These are phyloP conservation scores for Circinella umbellata DNA, from an alignment of 371 early-diverging fungal species.

Conservation along the genomic window DNA sequence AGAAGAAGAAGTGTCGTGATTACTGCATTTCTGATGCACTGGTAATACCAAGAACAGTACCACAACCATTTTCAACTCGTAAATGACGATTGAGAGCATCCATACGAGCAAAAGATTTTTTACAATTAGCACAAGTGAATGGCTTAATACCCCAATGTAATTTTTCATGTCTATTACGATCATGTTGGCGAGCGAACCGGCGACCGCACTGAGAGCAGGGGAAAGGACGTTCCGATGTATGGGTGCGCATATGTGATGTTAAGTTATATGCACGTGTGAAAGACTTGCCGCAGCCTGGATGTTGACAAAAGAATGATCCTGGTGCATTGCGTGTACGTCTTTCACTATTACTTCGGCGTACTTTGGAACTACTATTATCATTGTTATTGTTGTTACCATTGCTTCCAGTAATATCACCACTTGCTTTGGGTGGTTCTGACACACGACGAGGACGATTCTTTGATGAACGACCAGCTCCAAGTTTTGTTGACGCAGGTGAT, in stretches of 20 bases:
- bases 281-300: slow-evolving; percentile 67
- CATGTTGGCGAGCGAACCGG: slow-evolving; percentile 63
- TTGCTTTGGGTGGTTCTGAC: slow-evolving; percentile 28
- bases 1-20: not conserved
- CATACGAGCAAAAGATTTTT: slow-evolving; percentile 61
- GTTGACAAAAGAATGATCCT: slow-evolving; percentile 22
- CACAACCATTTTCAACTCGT: slow-evolving; percentile 66
- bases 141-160: slow-evolving; percentile 63
- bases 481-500: not conserved
- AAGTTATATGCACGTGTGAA: slow-evolving; percentile 75
- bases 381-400: not conserved
- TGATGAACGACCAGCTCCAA: not conserved
- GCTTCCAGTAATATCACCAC: slow-evolving; percentile 2
- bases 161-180: slow-evolving; percentile 63
- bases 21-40: not conserved
- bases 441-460: slow-evolving; percentile 27
- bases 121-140: slow-evolving; percentile 57
- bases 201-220: slow-evolving; percentile 50
- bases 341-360: slow-evolving; percentile 27
- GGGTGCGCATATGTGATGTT: slow-evolving; percentile 73
- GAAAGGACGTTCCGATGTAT: slow-evolving; percentile 53
- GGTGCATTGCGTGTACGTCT: slow-evolving; percentile 9
- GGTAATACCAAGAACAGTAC: slow-evolving; percentile 9
- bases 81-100: slow-evolving; percentile 77
- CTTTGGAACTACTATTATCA: not conserved